These are phyloP conservation scores for Rheum nobile DNA, from an alignment of 148 eudicot genomes.

Conservation along the genomic window DNA sequence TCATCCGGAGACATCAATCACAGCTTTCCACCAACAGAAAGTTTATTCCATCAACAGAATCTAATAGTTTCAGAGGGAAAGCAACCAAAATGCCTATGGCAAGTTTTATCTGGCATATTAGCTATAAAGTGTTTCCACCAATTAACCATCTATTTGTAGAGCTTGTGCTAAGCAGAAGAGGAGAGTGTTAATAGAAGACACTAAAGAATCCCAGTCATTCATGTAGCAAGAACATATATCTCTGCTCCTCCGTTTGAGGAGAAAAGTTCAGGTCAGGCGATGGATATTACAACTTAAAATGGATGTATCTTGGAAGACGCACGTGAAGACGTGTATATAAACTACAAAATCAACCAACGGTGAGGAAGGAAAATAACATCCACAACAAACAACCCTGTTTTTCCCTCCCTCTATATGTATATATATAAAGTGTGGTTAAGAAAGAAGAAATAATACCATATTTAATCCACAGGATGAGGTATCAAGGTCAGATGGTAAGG, in stretches of 20 bases:
- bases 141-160: not conserved
- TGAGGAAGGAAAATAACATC: not conserved
- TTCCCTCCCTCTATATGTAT: not conserved
- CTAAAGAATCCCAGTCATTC: not conserved
- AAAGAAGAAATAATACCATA: slow-evolving; percentile 39
- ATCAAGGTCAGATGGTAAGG: slow-evolving; percentile 41
- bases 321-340: not conserved
- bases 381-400: not conserved
- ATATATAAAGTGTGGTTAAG: not conserved
- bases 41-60: not conserved
- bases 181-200: not conserved
- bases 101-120: not conserved
- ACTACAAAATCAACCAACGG: not conserved
- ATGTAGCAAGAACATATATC: not conserved
- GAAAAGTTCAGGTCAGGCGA: not conserved
- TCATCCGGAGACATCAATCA: not conserved
- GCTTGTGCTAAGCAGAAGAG: not conserved
- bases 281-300: not conserved
- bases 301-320: not conserved
- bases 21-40: not conserved
- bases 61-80: not conserved
- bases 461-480: slow-evolving; percentile 52
- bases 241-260: not conserved
- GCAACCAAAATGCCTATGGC: not conserved
- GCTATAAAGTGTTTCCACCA: not conserved